Evolutionary conservation across 2,329 filamentous ascomycete species (phyloP), one percentile per base, ranked within the genome.

Genomic region (Trichoderma simmonsii): DNA sequence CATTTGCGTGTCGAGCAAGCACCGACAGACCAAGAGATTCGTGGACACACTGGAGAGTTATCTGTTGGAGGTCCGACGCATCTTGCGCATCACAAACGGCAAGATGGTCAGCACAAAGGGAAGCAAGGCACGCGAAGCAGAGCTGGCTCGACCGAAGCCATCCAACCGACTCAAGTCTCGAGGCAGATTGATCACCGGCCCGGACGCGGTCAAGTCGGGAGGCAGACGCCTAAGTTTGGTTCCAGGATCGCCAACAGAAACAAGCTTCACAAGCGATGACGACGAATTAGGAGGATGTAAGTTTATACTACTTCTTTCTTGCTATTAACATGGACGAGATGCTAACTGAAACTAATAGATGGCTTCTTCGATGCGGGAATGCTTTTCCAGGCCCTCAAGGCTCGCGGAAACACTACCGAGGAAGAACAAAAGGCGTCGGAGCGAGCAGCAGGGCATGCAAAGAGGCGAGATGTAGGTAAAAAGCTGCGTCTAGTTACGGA

Each of bases 341-440:
- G 77, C 82, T 81, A 77, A 81, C 72, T 3, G n/a, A 51, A 75
- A 66, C 63, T 70, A 65, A n/a, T 79, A 97, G 95, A 98, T 85
- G 95, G 95, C 36, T 98, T 98, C 86, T 98, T 98, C 83, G 95
- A 98, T 80, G 94, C 95, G 0, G 95, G 95, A 15, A 97, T 98
- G 94, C 88, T 98, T 6, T 86, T 96, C 28, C 93, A 97, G 80
- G 94, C 94, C 1, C 89, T 97, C 72, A 95, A 95, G 79, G 91
- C 91, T 3, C 88, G 91, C 65, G 87, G 87, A 18, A 86, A 89
- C 71, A 85, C 83, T 4, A 80, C 84, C 6, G 86, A 89, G 68
- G 77, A 82, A 3, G 87, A 89, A 73, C 82, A 82, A 11, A 89
- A 87, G 75, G 80, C 86, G 1, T 87, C 86, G 59, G 89, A 91